Conservation (phyloP, 2,329 filamentous ascomycete genomes). For the Colletotrichum zoysiae region DNA sequence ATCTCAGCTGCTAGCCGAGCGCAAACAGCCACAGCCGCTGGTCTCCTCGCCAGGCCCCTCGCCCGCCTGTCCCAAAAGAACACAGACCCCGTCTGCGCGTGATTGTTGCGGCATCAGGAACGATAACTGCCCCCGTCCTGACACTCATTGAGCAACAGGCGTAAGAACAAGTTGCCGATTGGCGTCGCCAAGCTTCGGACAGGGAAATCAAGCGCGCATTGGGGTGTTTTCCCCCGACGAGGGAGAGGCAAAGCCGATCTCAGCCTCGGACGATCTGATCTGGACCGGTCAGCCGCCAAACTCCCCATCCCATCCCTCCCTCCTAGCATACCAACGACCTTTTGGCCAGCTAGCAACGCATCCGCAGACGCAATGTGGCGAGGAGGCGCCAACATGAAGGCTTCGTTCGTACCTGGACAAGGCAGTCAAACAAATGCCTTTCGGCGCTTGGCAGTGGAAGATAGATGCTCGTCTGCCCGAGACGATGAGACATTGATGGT, state of each 20-base stretch:
- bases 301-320: neutral
- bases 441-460: neutral
- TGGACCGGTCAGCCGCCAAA: neutral
- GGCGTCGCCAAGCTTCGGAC: constrained; percentile 24
- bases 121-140: neutral
- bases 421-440: neutral
- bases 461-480: neutral
- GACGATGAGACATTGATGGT: constrained; percentile 13
- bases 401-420: neutral
- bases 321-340: constrained; percentile 29
- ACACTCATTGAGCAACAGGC: constrained; percentile 29
- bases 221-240: constrained; percentile 14
- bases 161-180: constrained; percentile 12
- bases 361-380: neutral
- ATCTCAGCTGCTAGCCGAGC: constrained; percentile 34
- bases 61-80: constrained; percentile 24
- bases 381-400: neutral
- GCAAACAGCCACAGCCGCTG: constrained; percentile 15
- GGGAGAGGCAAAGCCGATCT: constrained; percentile 10
- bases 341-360: constrained; percentile 7
- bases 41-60: constrained; percentile 15
- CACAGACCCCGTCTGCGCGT: constrained; percentile 19
- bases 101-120: constrained; percentile 19
- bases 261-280: constrained; percentile 24
- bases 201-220: constrained; percentile 22